Percentiles rank a stretch among this genome's conserved stretches.
These are phyloP conservation scores for Mycena olivaceomarginata DNA, from an alignment of 768 basidiomycete genomes.

Conservation along the genomic window DNA sequence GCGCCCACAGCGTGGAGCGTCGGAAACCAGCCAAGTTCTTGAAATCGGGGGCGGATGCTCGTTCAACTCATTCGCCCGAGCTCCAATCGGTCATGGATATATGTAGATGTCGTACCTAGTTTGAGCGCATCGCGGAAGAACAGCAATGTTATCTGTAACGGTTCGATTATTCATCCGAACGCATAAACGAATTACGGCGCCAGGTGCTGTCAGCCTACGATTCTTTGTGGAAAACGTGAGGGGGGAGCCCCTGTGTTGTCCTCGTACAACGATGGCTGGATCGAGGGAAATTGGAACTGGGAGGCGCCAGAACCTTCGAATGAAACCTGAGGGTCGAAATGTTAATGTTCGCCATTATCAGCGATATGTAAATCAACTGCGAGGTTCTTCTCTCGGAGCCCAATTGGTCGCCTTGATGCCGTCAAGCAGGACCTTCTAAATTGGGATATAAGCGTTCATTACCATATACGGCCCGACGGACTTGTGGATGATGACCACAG, in stretches of 20 bases:
- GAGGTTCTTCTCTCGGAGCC: neutral
- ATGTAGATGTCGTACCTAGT: neutral
- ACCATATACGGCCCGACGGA: conserved; percentile 15
- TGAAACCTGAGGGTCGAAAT: neutral
- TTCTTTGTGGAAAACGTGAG: neutral
- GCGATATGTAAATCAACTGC: neutral
- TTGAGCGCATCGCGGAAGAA: neutral
- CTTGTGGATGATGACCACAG: too few relatives aligned
- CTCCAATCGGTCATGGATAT: neutral
- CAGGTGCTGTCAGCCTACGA: too few relatives aligned
- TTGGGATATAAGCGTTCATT: conserved; percentile 13
- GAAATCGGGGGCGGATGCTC: neutral
- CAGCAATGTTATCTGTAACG: neutral
- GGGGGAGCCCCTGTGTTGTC: too few relatives aligned
- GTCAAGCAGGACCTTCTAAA: neutral
- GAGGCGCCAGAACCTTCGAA: neutral
- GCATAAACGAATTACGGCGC: neutral
- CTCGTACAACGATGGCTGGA: neutral
- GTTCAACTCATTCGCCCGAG: neutral
- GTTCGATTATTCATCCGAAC: neutral
- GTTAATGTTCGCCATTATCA: neutral
- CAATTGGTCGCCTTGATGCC: neutral
- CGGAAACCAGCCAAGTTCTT: neutral
- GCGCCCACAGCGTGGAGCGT: conserved; percentile 5
- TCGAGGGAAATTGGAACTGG: neutral